These are phyloP conservation scores for Phytophthora sojae DNA, from an alignment of 352 stramenopile species.

Conservation along the genomic window DNA sequence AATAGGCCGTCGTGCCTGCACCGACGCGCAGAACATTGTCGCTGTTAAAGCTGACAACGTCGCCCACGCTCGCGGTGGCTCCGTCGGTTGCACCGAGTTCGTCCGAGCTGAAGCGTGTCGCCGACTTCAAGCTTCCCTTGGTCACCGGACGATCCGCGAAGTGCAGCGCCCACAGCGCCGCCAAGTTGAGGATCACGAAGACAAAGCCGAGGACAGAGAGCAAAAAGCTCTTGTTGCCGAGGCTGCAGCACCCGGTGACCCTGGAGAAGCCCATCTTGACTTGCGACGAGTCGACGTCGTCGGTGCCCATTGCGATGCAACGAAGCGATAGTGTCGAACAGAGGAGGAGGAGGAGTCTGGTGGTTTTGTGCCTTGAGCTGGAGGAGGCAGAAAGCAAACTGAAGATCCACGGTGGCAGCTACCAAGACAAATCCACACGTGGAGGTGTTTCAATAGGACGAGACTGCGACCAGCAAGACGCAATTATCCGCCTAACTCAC, in stretches of 20 bases:
- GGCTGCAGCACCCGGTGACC: slow-evolving; percentile 1
- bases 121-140: slow-evolving; percentile 32
- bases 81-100: slow-evolving; percentile 34
- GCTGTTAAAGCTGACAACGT: slow-evolving; percentile 51
- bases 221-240: slow-evolving; percentile 24
- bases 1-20: slow-evolving; percentile 74
- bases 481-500: slow-evolving; percentile 11
- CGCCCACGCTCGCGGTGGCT: slow-evolving; percentile 27
- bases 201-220: slow-evolving; percentile 49
- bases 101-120: slow-evolving; percentile 50
- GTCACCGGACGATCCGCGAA: slow-evolving; percentile 54
- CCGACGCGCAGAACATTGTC: slow-evolving; percentile 53
- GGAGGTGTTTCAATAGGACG: neutral
- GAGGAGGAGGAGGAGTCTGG: slow-evolving; percentile 2
- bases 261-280: slow-evolving; percentile 44
- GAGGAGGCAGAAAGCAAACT: slow-evolving; percentile 33
- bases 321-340: neutral
- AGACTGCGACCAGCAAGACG: neutral
- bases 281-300: slow-evolving; percentile 52
- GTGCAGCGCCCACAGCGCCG: slow-evolving; percentile 69
- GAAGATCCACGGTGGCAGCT: slow-evolving; percentile 2
- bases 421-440: neutral
- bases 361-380: slow-evolving; percentile 25
- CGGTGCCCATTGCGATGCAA: slow-evolving; percentile 34
- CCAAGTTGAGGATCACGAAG: slow-evolving; percentile 70